Evolutionary conservation across 108 stramenopile genomes (phyloP).

Genomic region (Cyclotella baltica): DNA sequence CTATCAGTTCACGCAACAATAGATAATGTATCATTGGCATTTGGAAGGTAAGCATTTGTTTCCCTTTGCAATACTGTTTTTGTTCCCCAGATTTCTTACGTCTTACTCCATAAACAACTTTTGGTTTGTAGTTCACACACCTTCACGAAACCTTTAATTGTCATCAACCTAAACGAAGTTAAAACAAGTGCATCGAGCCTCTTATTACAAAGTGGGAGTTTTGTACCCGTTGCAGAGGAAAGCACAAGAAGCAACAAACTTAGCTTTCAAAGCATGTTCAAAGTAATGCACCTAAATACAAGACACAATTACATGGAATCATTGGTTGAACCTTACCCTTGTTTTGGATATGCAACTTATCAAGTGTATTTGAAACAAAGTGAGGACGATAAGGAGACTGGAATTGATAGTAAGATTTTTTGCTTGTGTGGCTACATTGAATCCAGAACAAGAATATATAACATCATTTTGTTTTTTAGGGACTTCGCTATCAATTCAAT

Average conservation of each 20-base stretch:
- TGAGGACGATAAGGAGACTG: background rate
- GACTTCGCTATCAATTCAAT: conserved; percentile 5
- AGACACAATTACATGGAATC: conserved; percentile 43
- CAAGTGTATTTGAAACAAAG: background rate
- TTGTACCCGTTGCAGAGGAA: conserved; percentile 10
- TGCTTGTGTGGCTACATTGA: background rate
- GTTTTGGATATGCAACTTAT: conserved; percentile 10
- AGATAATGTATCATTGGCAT: conserved; percentile 9
- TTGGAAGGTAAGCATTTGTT: conserved; percentile 13
- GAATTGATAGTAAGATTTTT: conserved; percentile 1
- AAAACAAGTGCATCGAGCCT: background rate
- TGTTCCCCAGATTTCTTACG: background rate
- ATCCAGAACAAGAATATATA: background rate
- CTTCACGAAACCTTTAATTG: conserved; percentile 31
- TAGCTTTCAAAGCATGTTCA: conserved; percentile 20
- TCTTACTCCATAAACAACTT: background rate
- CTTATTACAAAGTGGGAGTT: conserved; percentile 20
- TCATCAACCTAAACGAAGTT: conserved; percentile 1
- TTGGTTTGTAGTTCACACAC: conserved; percentile 8
- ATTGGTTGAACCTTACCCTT: conserved; percentile 46
- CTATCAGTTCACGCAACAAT: conserved; percentile 8
- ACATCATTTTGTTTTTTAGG: background rate
- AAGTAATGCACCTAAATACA: conserved; percentile 37
- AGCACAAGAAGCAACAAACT: conserved; percentile 16
- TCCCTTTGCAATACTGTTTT: too few relatives aligned